Percentiles rank a stretch among this genome's conserved stretches.
phyloP scores from a whole-genome alignment of 2,329 filamentous ascomycete genomes.

The Apiospora rasikravindrae region DNA sequence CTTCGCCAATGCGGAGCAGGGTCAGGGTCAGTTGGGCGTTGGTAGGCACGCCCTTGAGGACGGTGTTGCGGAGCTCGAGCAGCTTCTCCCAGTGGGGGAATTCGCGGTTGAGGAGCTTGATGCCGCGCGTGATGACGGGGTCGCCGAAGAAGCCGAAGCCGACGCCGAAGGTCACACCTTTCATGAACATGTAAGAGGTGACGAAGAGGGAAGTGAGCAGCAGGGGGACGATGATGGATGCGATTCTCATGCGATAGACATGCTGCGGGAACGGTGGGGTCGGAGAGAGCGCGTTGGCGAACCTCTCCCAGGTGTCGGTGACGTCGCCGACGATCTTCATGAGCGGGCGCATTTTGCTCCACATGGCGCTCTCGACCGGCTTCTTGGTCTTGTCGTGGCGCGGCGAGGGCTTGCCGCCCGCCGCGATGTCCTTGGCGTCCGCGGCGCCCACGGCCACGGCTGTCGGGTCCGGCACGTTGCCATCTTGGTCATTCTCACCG shows the following conservation, averaged over 20 bases:
- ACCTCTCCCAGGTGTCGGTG: constrained; percentile 57
- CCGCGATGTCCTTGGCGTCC: constrained; percentile 47
- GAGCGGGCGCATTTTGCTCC: constrained; percentile 74
- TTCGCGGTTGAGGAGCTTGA: constrained; percentile 62
- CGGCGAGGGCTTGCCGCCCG: constrained; percentile 51
- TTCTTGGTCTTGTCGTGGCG: constrained; percentile 77
- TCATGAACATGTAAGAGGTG: constrained; percentile 65
- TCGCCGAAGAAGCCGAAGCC: constrained; percentile 83
- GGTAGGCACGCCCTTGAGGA: constrained; percentile 83
- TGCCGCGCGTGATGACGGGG: constrained; percentile 67
- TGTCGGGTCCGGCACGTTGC: constrained; percentile 41
- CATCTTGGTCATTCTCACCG: constrained; percentile 14
- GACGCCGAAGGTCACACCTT: constrained; percentile 67
- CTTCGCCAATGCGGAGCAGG: constrained; percentile 80
- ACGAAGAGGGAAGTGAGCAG: constrained; percentile 58
- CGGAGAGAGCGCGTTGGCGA: constrained; percentile 64
- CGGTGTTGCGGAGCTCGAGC: constrained; percentile 74
- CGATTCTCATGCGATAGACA: constrained; percentile 59
- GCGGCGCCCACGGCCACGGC: constrained; percentile 44
- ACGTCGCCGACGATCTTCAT: constrained; percentile 64
- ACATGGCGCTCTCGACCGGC: constrained; percentile 77
- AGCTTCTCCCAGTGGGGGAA: constrained; percentile 78
- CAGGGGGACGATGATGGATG: constrained; percentile 56
- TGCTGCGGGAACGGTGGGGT: constrained; percentile 65
- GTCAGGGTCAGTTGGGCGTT: constrained; percentile 86